Evolutionary conservation across 2,329 filamentous ascomycete species (phyloP).

Genomic region (Colletotrichum plurivorum): DNA sequence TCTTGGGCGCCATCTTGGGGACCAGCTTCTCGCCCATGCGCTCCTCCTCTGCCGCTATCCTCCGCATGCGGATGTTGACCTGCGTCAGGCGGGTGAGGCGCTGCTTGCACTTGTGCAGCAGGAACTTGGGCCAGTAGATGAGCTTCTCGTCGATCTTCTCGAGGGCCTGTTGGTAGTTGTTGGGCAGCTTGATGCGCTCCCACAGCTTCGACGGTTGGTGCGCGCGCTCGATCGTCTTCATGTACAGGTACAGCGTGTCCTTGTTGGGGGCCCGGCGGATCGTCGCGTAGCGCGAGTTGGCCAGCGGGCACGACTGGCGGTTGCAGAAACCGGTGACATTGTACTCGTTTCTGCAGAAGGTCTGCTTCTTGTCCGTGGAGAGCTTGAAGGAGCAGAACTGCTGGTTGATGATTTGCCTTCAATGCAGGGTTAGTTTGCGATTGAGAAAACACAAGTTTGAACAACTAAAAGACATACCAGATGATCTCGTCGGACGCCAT

Average conservation of each 20-base stretch:
- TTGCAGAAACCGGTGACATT: constrained; percentile 89
- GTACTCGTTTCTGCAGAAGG: constrained; percentile 96
- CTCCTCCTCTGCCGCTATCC: constrained; percentile 90
- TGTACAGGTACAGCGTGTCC: constrained; percentile 92
- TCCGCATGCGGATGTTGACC: constrained; percentile 85
- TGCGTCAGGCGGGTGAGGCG: constrained; percentile 92
- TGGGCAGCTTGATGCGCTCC: constrained; percentile 91
- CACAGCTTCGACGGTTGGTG: constrained; percentile 93
- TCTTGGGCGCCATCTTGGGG: constrained; percentile 91
- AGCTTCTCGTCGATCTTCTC: constrained; percentile 88
- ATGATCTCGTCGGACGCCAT: constrained; percentile 98
- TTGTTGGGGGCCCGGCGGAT: constrained; percentile 87
- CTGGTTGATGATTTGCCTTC: constrained; percentile 89
- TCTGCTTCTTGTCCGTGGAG: constrained; percentile 88
- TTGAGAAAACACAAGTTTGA: background rate
- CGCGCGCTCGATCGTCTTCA: constrained; percentile 92
- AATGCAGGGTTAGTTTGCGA: constrained; percentile 5
- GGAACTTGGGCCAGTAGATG: constrained; percentile 95
- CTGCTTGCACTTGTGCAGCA: constrained; percentile 97
- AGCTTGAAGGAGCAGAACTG: constrained; percentile 96
- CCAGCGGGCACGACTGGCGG: constrained; percentile 89
- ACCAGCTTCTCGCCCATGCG: constrained; percentile 90
- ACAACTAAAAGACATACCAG: constrained; percentile 61
- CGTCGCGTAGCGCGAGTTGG: constrained; percentile 94
- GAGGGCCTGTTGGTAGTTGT: constrained; percentile 90